Conservation (phyloP, 2,329 filamentous ascomycete species). For the Acrocalymma vagum region DNA sequence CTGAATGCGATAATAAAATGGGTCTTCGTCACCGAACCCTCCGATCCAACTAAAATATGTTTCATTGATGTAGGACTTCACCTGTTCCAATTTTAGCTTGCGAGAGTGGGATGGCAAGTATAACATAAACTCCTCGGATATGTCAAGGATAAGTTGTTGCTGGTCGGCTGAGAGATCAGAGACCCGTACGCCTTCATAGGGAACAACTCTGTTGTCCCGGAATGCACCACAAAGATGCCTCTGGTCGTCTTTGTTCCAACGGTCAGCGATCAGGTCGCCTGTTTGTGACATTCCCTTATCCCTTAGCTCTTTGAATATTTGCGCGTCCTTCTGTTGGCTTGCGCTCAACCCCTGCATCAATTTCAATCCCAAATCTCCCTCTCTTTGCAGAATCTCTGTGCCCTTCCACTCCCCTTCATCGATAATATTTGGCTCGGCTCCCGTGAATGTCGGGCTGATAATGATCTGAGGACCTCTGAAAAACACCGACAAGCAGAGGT, state of each 20-base stretch:
- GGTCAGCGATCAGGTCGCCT: conserved; percentile 58
- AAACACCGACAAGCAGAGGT: conserved; percentile 77
- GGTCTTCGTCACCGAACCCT: conserved; percentile 69
- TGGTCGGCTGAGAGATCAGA: conserved; percentile 59
- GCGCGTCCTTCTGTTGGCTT: conserved; percentile 59
- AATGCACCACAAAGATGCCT: conserved; percentile 80
- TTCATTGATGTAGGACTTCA: conserved; percentile 67
- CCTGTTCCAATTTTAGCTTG: conserved; percentile 62
- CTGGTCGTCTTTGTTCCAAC: conserved; percentile 85
- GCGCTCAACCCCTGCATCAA: conserved; percentile 72
- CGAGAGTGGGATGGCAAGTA: conserved; percentile 70
- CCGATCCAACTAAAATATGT: conserved; percentile 86
- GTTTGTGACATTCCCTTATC: conserved; percentile 70
- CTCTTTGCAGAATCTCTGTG: conserved; percentile 70
- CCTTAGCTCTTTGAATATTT: conserved; percentile 66
- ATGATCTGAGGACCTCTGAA: conserved; percentile 72
- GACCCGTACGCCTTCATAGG: conserved; percentile 72
- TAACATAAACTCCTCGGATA: conserved; percentile 71
- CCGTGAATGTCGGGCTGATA: conserved; percentile 78
- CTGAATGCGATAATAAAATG: conserved; percentile 82
- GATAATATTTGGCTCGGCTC: conserved; percentile 80
- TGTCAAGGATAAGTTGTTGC: conserved; percentile 63
- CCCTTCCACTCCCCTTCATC: conserved; percentile 70
- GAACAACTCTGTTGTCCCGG: conserved; percentile 79
- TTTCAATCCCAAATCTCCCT: conserved; percentile 70